Evolutionary conservation across 2,329 filamentous ascomycete species (phyloP).

Genomic region (Ophiocordyceps polyrhachis-furcata): DNA sequence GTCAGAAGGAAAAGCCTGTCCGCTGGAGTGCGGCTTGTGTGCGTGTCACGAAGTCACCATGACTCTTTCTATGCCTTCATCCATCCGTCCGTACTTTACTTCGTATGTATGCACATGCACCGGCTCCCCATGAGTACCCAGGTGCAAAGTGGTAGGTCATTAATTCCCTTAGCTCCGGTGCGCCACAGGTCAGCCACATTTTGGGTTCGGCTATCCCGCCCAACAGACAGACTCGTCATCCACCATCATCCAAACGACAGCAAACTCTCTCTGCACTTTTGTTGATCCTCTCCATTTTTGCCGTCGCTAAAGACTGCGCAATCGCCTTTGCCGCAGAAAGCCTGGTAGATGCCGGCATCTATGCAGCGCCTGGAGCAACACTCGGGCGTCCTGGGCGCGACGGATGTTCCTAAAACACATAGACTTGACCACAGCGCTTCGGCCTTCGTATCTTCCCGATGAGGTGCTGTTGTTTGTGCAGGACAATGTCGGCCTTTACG

Average conservation of each 20-base stretch:
- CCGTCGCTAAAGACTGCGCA: background rate
- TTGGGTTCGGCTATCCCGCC: no score
- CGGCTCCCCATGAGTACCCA: no score
- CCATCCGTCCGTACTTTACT: no score
- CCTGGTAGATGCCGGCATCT: conserved; percentile 1
- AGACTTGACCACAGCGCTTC: conserved; percentile 88
- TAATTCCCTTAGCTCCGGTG: no score
- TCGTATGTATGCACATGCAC: no score
- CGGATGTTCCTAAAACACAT: conserved; percentile 96
- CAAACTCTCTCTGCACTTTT: background rate
- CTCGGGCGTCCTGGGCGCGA: conserved; percentile 23
- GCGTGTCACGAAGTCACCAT: no score
- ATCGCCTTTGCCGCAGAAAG: background rate
- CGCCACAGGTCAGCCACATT: no score
- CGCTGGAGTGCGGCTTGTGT: no score
- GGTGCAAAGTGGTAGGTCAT: no score
- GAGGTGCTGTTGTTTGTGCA: conserved; percentile 93
- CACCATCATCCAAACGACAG: no score
- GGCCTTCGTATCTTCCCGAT: conserved; percentile 80
- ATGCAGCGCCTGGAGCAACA: background rate
- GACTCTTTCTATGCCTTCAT: no score
- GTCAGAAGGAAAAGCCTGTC: background rate
- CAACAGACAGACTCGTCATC: no score
- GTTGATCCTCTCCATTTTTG: background rate
- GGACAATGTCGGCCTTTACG: conserved; percentile 91